phyloP scores from a whole-genome alignment of 1,284 basidiomycete genomes.

The Irpex lacteus region DNA sequence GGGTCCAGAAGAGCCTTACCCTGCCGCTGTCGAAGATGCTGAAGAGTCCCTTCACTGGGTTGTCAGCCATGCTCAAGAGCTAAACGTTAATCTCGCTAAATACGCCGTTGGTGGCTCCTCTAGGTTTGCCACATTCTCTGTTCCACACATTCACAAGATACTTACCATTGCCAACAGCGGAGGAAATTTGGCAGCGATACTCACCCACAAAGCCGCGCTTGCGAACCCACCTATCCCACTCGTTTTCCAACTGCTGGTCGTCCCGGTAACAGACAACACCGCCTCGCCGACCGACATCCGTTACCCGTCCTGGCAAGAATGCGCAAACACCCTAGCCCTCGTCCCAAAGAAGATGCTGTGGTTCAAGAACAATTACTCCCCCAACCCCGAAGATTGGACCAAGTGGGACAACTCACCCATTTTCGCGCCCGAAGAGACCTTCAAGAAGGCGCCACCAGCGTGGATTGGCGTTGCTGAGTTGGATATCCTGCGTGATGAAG shows the following conservation, averaged over 20 bases:
- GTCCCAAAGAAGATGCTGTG: slow-evolving; percentile 66
- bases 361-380: slow-evolving; percentile 69
- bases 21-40: slow-evolving; percentile 72
- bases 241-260: slow-evolving; percentile 62
- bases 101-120: slow-evolving; percentile 68
- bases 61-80: slow-evolving; percentile 37
- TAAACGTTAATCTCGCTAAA: slow-evolving; percentile 39
- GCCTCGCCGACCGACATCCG: slow-evolving; percentile 39
- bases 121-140: no score
- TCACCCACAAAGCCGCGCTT: slow-evolving; percentile 60
- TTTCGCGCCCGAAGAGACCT: slow-evolving; percentile 55
- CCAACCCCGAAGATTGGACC: slow-evolving; percentile 52
- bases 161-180: slow-evolving; percentile 41
- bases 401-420: slow-evolving; percentile 71
- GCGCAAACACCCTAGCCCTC: slow-evolving; percentile 58
- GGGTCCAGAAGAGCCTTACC: slow-evolving; percentile 73
- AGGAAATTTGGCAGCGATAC: slow-evolving; percentile 67
- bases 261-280: slow-evolving; percentile 74
- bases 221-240: slow-evolving; percentile 51
- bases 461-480: slow-evolving; percentile 66
- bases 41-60: slow-evolving; percentile 68
- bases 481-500: slow-evolving; percentile 69
- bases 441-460: slow-evolving; percentile 50
- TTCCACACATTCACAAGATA: no score
- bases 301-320: slow-evolving; percentile 56